A percentile compares a stretch with the other conserved stretches of the same genome.
These are phyloP conservation scores for Paraphoma sp. DNA, from an alignment of 2,329 filamentous ascomycete genomes.

Conservation along the genomic window DNA sequence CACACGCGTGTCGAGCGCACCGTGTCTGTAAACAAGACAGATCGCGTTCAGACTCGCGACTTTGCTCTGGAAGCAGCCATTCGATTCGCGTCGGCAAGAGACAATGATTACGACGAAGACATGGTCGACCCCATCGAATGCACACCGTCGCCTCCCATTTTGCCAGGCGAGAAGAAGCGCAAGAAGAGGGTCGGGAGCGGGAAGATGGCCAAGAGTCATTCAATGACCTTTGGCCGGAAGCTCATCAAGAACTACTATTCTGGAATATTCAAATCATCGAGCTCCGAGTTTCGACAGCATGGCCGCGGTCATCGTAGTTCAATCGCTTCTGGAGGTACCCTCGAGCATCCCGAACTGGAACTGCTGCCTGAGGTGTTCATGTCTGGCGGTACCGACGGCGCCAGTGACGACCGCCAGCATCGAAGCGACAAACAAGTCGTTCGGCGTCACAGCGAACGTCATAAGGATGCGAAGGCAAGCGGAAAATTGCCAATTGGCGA, in stretches of 20 bases:
- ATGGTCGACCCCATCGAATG: slow-evolving; percentile 34
- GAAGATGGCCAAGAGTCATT: slow-evolving; percentile 68
- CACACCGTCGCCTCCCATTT: slow-evolving; percentile 21
- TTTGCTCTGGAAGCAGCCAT: slow-evolving; percentile 49
- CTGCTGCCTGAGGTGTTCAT: slow-evolving; percentile 49
- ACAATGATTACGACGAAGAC: slow-evolving; percentile 24
- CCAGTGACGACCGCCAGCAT: neutral
- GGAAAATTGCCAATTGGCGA: slow-evolving; percentile 21
- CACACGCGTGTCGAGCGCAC: slow-evolving; percentile 53
- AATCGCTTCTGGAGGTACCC: slow-evolving; percentile 49
- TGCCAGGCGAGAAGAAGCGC: slow-evolving; percentile 37
- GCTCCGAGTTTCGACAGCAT: slow-evolving; percentile 45
- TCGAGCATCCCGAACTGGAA: slow-evolving; percentile 57
- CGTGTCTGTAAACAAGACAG: slow-evolving; percentile 46
- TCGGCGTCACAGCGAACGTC: slow-evolving; percentile 3
- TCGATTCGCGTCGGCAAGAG: slow-evolving; percentile 24
- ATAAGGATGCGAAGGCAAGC: slow-evolving; percentile 11
- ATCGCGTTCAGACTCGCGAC: slow-evolving; percentile 51
- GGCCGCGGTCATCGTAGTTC: slow-evolving; percentile 55
- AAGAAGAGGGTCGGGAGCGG: slow-evolving; percentile 68
- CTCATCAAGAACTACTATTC: slow-evolving; percentile 56
- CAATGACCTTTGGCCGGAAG: slow-evolving; percentile 49
- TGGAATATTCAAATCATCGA: slow-evolving; percentile 51
- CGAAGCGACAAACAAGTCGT: neutral
- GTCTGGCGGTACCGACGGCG: slow-evolving; percentile 13